These are phyloP conservation scores for Rubus parviflorus DNA, from an alignment of 306 rosid species.

Conservation along the genomic window DNA sequence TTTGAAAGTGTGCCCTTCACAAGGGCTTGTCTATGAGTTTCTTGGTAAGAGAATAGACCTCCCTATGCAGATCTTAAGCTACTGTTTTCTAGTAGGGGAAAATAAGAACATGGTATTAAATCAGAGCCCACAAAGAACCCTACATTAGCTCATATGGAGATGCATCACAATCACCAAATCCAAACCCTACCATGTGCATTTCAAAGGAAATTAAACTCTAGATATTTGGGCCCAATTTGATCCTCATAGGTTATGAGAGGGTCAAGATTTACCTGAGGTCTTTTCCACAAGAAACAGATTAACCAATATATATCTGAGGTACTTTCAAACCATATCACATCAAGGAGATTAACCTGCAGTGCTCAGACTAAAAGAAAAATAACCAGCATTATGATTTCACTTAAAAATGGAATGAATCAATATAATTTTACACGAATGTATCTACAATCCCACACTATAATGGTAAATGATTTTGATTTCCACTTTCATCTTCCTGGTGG, in stretches of 20 bases:
- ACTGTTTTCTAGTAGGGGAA: slow-evolving; percentile 2
- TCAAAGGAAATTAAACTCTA: not conserved
- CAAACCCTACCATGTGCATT: slow-evolving; percentile 29
- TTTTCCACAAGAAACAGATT: not conserved
- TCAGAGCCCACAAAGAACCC: slow-evolving; percentile 6
- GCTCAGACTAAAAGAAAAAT: not conserved
- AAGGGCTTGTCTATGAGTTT: slow-evolving; percentile 29
- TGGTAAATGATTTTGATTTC: not conserved
- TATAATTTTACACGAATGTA: not conserved
- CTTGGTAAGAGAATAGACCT: not conserved
- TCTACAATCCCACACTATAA: not conserved
- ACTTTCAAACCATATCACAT: not conserved
- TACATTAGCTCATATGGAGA: slow-evolving; percentile 10
- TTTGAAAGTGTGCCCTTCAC: slow-evolving; percentile 28
- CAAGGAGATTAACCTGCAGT: not conserved
- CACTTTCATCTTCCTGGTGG: not conserved
- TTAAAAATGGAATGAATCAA: not conserved
- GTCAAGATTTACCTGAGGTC: not conserved
- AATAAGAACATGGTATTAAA: slow-evolving; percentile 9
- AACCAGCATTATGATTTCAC: not conserved
- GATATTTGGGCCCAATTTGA: not conserved
- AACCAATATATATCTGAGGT: not conserved
- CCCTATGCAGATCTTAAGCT: not conserved
- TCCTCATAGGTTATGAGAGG: not conserved
- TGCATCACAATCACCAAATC: slow-evolving; percentile 8